Evolutionary conservation across 805 yeast species (phyloP), one percentile per base, ranked within the genome.

Genomic region (Tetrapisispora nanseiensis): DNA sequence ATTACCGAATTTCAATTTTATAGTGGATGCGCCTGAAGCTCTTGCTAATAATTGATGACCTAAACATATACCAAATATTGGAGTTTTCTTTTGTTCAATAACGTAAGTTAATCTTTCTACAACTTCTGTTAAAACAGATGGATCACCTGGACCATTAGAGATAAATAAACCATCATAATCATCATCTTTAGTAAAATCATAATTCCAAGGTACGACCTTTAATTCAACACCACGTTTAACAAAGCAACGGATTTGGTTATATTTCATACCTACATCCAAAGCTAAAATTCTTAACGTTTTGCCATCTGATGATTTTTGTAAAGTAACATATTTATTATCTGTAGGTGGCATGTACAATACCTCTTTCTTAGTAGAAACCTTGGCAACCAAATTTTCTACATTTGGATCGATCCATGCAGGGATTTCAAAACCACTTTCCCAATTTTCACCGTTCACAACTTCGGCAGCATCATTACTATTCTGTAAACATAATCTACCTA

Each of bases 111-210:
- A 68, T 52, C 74, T 78, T 32, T 67, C 71, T 28, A 82, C 82
- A 46, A 86, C 75, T 18, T 71, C 75, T 35, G 77, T 64, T 78
- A 92, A 74, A 44, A 84, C 86, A 34, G 92, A 76, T 44, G 99
- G 99, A 69, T 92, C 97, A 76, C 99, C 99, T 23, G 99, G 99
- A 71, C 99, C 99, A 67, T 92, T 92, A 43, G 97, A 89, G 51
- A 90, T 71, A 67, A 92, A 92, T 56, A 92, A 73, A 71, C 98
- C 99, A 64, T 92, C 98, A 62, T 82, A 92, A 24, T 35, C 38
- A 48, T 78, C 73, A 65, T 86, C 95, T 39, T 66, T 57, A 48
- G 83, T 70, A 63, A 83, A 81, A 65, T 87, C 95, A 61, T 87
- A 80, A 63, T 92, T 81, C 89, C 90, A 90, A 47, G 98, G 97